These are phyloP conservation scores for Mangifera indica DNA, from an alignment of 345 rosid species.

Conservation along the genomic window DNA sequence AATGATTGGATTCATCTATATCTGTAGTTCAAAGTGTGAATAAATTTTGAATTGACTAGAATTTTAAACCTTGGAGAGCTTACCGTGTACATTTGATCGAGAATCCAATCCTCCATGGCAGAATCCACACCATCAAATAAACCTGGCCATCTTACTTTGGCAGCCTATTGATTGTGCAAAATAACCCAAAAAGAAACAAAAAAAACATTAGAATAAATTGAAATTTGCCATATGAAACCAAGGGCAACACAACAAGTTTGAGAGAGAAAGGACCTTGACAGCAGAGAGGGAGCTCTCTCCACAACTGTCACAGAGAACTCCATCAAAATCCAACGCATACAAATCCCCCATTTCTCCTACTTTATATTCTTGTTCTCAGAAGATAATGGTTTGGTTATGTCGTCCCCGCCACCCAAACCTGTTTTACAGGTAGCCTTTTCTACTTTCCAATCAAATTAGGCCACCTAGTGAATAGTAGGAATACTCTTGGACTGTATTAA, in stretches of 20 bases:
- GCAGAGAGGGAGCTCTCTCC: constrained; percentile 96
- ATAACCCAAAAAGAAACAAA: neutral
- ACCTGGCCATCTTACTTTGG: constrained; percentile 79
- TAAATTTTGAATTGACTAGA: too few species aligned
- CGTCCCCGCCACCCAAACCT: constrained; percentile 21
- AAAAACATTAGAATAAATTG: neutral
- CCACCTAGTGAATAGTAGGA: constrained; percentile 8
- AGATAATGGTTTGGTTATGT: constrained; percentile 8
- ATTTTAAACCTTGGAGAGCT: constrained; percentile 8
- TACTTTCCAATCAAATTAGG: neutral
- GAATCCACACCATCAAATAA: constrained; percentile 66
- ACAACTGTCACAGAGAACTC: constrained; percentile 91
- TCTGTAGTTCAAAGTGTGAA: too few species aligned
- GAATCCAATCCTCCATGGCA: constrained; percentile 70
- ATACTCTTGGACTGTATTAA: neutral
- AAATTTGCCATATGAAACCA: neutral
- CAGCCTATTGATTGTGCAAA: constrained; percentile 45
- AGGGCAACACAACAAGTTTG: neutral
- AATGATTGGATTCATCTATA: too few species aligned
- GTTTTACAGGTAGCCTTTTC: neutral
- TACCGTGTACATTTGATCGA: constrained; percentile 81
- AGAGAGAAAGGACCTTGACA: constrained; percentile 53
- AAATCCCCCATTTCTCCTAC: constrained; percentile 56
- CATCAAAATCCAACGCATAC: constrained; percentile 94
- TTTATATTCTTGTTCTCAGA: neutral